phyloP scores from a whole-genome alignment of 306 rosid genomes.

The Citrullus amarus region DNA sequence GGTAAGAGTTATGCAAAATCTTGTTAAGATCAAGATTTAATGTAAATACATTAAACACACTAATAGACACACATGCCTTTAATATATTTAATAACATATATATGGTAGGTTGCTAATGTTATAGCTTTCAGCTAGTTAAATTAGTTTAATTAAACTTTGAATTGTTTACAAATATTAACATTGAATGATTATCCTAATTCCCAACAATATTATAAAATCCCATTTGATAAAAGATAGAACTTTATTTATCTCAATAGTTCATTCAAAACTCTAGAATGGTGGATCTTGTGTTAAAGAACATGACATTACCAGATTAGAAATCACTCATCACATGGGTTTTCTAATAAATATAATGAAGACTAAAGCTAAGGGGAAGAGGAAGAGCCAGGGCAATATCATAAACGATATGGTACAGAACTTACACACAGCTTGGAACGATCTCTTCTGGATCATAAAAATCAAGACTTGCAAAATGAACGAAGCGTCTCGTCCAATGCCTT shows the following conservation, averaged over 20 bases:
- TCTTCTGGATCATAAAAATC: conserved; percentile 12
- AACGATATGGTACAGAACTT: conserved; percentile 14
- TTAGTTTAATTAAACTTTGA: not conserved
- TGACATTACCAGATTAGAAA: not conserved
- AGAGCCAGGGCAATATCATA: not conserved
- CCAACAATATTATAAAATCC: not conserved
- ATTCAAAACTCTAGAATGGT: not conserved
- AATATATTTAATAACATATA: too few species aligned
- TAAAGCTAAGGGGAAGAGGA: not conserved
- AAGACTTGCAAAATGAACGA: conserved; percentile 56
- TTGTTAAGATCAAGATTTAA: too few species aligned
- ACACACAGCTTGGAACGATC: not conserved
- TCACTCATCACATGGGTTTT: not conserved
- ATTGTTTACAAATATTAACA: too few species aligned
- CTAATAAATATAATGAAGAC: conserved; percentile 1
- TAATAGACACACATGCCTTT: not conserved
- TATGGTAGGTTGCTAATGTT: not conserved
- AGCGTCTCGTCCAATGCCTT: conserved; percentile 80
- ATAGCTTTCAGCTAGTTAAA: not conserved
- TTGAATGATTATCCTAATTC: not conserved
- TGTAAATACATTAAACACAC: not conserved
- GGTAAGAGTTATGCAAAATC: not conserved
- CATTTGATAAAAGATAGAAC: not conserved
- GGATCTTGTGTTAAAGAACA: not conserved
- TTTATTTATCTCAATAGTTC: not conserved